Conservation (phyloP, 2,329 filamentous ascomycete species). For the Penicillium sp. region DNA sequence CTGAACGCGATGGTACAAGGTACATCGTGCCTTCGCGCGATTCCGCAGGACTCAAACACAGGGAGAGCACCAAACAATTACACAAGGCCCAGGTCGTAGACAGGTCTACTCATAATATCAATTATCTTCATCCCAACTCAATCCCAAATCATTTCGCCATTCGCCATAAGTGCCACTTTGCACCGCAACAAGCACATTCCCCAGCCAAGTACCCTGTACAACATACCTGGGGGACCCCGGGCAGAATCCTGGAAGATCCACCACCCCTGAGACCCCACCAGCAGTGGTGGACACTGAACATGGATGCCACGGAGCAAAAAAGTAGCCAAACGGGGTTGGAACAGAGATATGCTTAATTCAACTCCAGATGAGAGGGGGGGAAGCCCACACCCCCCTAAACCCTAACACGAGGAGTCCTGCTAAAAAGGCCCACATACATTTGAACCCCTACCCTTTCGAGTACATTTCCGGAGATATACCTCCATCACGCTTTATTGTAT, state of each 20-base stretch:
- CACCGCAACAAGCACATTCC: too few relatives aligned
- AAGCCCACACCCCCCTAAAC: constrained; percentile 13
- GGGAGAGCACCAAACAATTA: background rate
- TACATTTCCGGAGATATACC: background rate
- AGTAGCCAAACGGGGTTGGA: constrained; percentile 16
- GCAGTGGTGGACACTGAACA: constrained; percentile 26
- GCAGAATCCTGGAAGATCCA: constrained; percentile 25
- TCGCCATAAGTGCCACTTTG: too few relatives aligned
- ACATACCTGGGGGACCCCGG: constrained; percentile 15
- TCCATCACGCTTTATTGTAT: background rate
- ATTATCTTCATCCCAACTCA: background rate
- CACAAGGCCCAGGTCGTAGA: background rate
- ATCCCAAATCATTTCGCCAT: background rate
- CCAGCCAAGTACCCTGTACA: constrained; percentile 13
- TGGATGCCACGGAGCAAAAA: constrained; percentile 27
- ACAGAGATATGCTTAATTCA: constrained; percentile 30
- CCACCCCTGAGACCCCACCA: constrained; percentile 19
- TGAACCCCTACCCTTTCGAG: background rate
- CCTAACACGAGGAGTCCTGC: constrained; percentile 4
- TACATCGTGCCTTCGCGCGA: constrained; percentile 9
- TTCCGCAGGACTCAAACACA: background rate
- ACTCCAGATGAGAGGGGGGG: constrained; percentile 21
- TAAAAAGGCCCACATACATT: constrained; percentile 6
- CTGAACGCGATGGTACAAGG: background rate
- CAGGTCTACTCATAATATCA: background rate